phyloP scores from a whole-genome alignment of 2,329 filamentous ascomycete genomes.

The Thielaviopsis musarum region DNA sequence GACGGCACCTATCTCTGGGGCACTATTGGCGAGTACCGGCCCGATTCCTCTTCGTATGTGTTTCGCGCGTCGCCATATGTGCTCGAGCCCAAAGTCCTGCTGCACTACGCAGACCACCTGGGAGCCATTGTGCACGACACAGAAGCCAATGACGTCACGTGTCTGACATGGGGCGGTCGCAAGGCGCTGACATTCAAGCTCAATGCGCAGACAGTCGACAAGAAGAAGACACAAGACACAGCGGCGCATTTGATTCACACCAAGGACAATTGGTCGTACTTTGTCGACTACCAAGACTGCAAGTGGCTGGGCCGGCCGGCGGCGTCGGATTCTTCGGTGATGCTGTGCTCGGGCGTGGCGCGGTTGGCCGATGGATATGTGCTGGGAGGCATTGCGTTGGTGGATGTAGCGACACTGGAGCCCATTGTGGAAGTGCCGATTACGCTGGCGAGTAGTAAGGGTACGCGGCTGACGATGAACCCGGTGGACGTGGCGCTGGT shows the following conservation, averaged over 20 bases:
- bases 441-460: slow-evolving; percentile 22
- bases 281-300: slow-evolving; percentile 34
- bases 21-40: slow-evolving; percentile 29
- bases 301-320: slow-evolving; percentile 29
- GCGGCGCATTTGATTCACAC: slow-evolving; percentile 12
- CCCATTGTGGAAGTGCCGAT: slow-evolving; percentile 30
- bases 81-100: slow-evolving; percentile 20
- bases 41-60: slow-evolving; percentile 28
- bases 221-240: neutral
- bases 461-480: slow-evolving; percentile 28
- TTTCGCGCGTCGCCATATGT: slow-evolving; percentile 23
- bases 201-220: neutral
- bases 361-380: slow-evolving; percentile 16
- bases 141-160: slow-evolving; percentile 20
- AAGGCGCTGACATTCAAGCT: slow-evolving; percentile 24
- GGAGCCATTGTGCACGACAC: slow-evolving; percentile 29
- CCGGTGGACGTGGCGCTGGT: slow-evolving; percentile 29
- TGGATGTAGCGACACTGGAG: slow-evolving; percentile 27
- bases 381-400: slow-evolving; percentile 30
- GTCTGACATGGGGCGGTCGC: slow-evolving; percentile 30
- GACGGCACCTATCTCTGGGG: slow-evolving; percentile 31
- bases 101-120: slow-evolving; percentile 25
- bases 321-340: slow-evolving; percentile 23
- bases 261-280: slow-evolving; percentile 25
- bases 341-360: slow-evolving; percentile 31